Evolutionary conservation across 2,329 filamentous ascomycete genomes (phyloP).

Genomic region (Aureobasidium musti): DNA sequence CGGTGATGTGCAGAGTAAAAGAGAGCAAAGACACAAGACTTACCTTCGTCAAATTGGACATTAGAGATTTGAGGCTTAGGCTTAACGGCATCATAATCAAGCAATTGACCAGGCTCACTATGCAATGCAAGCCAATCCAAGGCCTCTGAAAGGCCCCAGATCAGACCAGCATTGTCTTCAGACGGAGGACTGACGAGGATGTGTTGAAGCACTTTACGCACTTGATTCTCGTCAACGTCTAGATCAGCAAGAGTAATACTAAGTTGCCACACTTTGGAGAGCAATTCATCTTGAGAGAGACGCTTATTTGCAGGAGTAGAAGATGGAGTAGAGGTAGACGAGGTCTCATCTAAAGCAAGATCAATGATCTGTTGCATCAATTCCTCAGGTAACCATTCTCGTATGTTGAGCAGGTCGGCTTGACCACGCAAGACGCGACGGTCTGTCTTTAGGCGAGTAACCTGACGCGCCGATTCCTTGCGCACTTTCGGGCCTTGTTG

Average conservation of each 20-base stretch:
- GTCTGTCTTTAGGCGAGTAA: slow-evolving; percentile 78
- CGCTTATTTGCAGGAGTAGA: slow-evolving; percentile 20
- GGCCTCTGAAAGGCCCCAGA: slow-evolving; percentile 86
- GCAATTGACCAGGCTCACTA: slow-evolving; percentile 50
- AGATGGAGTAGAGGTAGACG: slow-evolving; percentile 43
- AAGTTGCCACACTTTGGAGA: slow-evolving; percentile 80
- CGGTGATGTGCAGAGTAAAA: not conserved
- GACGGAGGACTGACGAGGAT: slow-evolving; percentile 65
- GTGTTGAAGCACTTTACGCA: slow-evolving; percentile 65
- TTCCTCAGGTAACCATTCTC: slow-evolving; percentile 79
- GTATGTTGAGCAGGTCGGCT: slow-evolving; percentile 69
- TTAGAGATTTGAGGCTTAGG: slow-evolving; percentile 32
- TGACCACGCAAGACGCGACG: slow-evolving; percentile 77
- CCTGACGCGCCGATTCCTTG: slow-evolving; percentile 75
- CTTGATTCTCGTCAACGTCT: slow-evolving; percentile 65
- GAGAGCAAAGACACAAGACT: not conserved
- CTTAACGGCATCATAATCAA: slow-evolving; percentile 41
- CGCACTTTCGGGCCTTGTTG: slow-evolving; percentile 77
- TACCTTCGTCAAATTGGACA: slow-evolving; percentile 23
- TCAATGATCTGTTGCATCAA: slow-evolving; percentile 76
- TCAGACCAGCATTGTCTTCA: slow-evolving; percentile 57
- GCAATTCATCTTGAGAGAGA: slow-evolving; percentile 71
- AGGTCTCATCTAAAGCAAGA: slow-evolving; percentile 66
- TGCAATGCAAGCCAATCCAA: slow-evolving; percentile 88
- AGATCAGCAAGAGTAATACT: slow-evolving; percentile 69